Evolutionary conservation across 495 filamentous ascomycete genomes (phyloP).

Genomic region (Podospora australis): DNA sequence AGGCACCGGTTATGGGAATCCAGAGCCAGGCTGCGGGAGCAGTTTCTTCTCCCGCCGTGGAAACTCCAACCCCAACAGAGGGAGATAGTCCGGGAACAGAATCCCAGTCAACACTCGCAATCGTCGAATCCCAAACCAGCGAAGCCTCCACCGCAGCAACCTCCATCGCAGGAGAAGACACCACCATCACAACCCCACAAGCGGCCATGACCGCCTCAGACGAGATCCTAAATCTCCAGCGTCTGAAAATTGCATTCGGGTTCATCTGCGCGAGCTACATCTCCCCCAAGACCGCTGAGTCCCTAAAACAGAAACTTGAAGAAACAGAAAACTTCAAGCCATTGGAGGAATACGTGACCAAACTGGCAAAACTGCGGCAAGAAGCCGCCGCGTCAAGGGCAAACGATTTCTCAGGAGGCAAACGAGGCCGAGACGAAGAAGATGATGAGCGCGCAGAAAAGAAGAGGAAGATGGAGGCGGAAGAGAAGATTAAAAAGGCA

Average conservation of each 20-base stretch:
- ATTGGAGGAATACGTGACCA: slow-evolving; percentile 58
- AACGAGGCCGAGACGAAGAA: slow-evolving; percentile 64
- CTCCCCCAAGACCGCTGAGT: slow-evolving; percentile 41
- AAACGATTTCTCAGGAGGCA: slow-evolving; percentile 67
- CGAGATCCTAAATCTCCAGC: slow-evolving; percentile 55
- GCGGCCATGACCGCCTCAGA: slow-evolving; percentile 43
- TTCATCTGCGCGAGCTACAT: slow-evolving; percentile 74
- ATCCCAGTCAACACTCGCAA: slow-evolving; percentile 28
- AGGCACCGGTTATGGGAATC: slow-evolving; percentile 63
- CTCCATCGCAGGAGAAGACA: slow-evolving; percentile 26
- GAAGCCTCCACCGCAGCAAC: slow-evolving; percentile 37
- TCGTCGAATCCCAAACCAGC: background rate
- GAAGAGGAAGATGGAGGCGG: slow-evolving; percentile 59
- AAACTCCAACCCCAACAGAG: background rate
- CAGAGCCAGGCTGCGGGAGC: slow-evolving; percentile 27
- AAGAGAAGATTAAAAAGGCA: slow-evolving; percentile 57
- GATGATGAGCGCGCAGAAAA: slow-evolving; percentile 74
- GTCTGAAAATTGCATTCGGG: slow-evolving; percentile 65
- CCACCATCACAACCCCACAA: slow-evolving; percentile 22
- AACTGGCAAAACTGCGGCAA: slow-evolving; percentile 56
- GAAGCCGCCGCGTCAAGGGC: slow-evolving; percentile 63
- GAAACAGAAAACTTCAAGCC: slow-evolving; percentile 49
- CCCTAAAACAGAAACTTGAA: slow-evolving; percentile 44
- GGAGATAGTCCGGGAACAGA: slow-evolving; percentile 11
- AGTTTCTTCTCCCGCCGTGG: background rate